phyloP scores from a whole-genome alignment of 495 filamentous ascomycete genomes.

The Friedmanniomyces endolithicus region DNA sequence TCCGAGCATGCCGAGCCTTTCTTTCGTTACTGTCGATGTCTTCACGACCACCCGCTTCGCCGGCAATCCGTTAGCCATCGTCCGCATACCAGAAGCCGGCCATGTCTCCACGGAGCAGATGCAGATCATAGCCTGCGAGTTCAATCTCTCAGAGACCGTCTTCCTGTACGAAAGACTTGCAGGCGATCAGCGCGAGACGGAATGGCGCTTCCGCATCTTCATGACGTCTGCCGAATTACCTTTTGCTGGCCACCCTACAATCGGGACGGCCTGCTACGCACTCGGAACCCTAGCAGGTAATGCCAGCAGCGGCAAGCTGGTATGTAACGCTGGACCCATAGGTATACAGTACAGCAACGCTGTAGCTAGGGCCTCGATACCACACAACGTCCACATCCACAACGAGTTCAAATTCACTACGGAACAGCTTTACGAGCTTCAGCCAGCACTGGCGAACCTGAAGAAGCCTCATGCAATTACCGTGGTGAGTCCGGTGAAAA shows the following conservation, averaged over 20 bases:
- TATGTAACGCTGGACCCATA: conserved; percentile 53
- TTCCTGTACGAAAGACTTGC: conserved; percentile 47
- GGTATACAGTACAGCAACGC: conserved; percentile 34
- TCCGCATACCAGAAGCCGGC: conserved; percentile 35
- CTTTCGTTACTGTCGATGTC: conserved; percentile 53
- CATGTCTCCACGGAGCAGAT: conserved; percentile 42
- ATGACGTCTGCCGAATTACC: conserved; percentile 47
- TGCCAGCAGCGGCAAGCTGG: conserved; percentile 18
- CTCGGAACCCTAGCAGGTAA: conserved; percentile 10
- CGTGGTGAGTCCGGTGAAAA: conserved; percentile 51
- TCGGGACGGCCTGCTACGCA: conserved; percentile 52
- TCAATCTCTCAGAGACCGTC: conserved; percentile 77
- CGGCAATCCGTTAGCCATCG: conserved; percentile 59
- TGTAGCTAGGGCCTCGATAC: conserved; percentile 43
- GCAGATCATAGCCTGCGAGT: conserved; percentile 58
- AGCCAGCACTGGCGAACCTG: conserved; percentile 22
- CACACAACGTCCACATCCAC: conserved; percentile 57
- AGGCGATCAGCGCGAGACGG: conserved; percentile 3
- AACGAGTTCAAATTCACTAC: conserved; percentile 19
- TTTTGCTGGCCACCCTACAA: conserved; percentile 69
- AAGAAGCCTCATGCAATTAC: conserved; percentile 1
- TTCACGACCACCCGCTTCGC: conserved; percentile 45
- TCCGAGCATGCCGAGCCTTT: conserved; percentile 6
- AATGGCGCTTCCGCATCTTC: conserved; percentile 57
- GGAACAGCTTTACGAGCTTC: conserved; percentile 19